Percentiles rank a stretch among this genome's conserved stretches.
Conservation (phyloP, 345 rosid species). For the Populus alba region DNA sequence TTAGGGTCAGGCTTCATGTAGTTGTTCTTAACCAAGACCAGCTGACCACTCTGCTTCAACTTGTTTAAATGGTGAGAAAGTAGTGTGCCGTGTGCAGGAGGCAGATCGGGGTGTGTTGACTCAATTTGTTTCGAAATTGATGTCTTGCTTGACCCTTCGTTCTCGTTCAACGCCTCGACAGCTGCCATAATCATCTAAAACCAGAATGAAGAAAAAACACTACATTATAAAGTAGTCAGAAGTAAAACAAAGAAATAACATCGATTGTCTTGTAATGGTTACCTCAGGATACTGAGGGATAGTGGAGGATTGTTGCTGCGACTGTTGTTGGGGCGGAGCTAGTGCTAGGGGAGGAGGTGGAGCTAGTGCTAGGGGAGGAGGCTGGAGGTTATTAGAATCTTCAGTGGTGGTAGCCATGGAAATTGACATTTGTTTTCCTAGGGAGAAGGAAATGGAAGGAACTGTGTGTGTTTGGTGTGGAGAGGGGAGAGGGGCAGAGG, state of each 20-base stretch:
- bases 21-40: conserved; percentile 61
- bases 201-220: background rate
- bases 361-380: background rate
- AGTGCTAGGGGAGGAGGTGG: background rate
- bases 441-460: background rate
- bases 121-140: conserved; percentile 64
- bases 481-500: background rate
- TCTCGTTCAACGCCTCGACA: conserved; percentile 52
- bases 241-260: background rate
- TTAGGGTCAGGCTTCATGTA: conserved; percentile 70
- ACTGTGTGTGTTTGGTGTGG: conserved; percentile 1
- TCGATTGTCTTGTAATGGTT: background rate
- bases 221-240: background rate
- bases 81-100: conserved; percentile 54
- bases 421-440: background rate
- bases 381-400: background rate
- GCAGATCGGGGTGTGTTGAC: conserved; percentile 46
- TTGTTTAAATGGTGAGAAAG: conserved; percentile 61
- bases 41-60: conserved; percentile 63
- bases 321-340: background rate
- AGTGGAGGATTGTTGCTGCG: background rate
- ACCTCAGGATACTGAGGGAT: conserved; percentile 45
- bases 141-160: conserved; percentile 55
- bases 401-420: conserved; percentile 10
- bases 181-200: conserved; percentile 68